Conservation (phyloP, 2,329 filamentous ascomycete genomes). For the Nemania abortiva region DNA sequence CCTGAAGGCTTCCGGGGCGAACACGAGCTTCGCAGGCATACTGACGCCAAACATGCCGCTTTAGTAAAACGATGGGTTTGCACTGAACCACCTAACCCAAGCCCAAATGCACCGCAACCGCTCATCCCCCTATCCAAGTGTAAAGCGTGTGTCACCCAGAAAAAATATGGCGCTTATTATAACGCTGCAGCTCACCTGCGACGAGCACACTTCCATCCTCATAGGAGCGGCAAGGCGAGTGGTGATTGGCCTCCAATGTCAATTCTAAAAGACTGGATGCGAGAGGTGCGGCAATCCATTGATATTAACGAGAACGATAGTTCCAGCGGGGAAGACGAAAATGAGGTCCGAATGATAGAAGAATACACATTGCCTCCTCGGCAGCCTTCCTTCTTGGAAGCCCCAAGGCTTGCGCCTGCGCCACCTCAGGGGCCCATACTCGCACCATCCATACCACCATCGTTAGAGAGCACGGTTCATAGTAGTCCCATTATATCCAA, state of each 20-base stretch:
- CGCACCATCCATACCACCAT: constrained; percentile 50
- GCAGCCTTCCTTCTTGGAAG: constrained; percentile 50
- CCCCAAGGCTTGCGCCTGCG: constrained; percentile 51
- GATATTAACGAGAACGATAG: constrained; percentile 61
- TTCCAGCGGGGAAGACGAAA: constrained; percentile 66
- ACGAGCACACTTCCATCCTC: constrained; percentile 68
- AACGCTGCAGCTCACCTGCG: constrained; percentile 70
- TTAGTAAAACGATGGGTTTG: constrained; percentile 69
- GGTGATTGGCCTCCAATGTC: constrained; percentile 71
- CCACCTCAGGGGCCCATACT: constrained; percentile 50
- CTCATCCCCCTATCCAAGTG: constrained; percentile 66
- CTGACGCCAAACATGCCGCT: constrained; percentile 68
- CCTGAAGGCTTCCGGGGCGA: constrained; percentile 91
- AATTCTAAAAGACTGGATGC: constrained; percentile 71
- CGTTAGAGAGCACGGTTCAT: constrained; percentile 51
- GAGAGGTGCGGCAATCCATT: constrained; percentile 65
- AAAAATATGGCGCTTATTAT: constrained; percentile 70
- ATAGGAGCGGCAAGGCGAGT: constrained; percentile 67
- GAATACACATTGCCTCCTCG: constrained; percentile 62
- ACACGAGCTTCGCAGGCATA: constrained; percentile 82
- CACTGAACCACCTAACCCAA: constrained; percentile 60
- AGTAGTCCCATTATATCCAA: constrained; percentile 51
- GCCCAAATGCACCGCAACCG: constrained; percentile 58
- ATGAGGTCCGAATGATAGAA: constrained; percentile 56
- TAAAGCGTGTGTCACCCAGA: constrained; percentile 68